phyloP scores from a whole-genome alignment of 1,284 basidiomycete genomes.

The Taiwanofungus camphoratus region DNA sequence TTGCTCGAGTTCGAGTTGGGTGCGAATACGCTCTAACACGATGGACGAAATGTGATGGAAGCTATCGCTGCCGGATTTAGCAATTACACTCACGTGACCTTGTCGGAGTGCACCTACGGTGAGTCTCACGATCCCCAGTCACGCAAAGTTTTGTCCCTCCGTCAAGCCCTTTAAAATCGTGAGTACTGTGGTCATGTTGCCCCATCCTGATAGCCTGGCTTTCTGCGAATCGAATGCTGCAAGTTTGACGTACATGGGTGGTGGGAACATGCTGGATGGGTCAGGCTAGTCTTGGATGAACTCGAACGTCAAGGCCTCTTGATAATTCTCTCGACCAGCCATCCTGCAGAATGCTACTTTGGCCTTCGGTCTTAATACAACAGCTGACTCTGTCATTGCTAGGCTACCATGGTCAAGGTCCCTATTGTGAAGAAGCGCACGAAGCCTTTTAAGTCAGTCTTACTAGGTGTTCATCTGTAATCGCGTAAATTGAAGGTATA shows the following conservation, averaged over 20 bases:
- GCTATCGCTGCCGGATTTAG: too few relatives aligned
- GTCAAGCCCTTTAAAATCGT: conserved; percentile 33
- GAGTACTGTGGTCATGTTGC: conserved; percentile 26
- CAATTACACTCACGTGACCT: too few relatives aligned
- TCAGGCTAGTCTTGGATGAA: conserved; percentile 19
- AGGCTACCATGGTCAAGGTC: conserved; percentile 79
- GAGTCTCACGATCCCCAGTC: not conserved
- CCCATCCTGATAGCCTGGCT: conserved; percentile 11
- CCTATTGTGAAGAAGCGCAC: conserved; percentile 97
- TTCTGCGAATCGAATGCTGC: conserved; percentile 18
- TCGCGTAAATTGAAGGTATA: conserved; percentile 17
- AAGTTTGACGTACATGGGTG: conserved; percentile 8
- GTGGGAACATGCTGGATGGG: conserved; percentile 22
- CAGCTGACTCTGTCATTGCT: conserved; percentile 10
- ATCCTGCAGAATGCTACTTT: conserved; percentile 1
- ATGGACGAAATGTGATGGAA: too few relatives aligned
- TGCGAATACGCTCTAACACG: too few relatives aligned
- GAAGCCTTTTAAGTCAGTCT: conserved; percentile 84
- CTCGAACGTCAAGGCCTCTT: too few relatives aligned
- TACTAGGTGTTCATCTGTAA: not conserved
- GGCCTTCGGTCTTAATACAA: conserved; percentile 1
- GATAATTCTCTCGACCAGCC: conserved; percentile 2
- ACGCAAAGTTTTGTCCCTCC: conserved; percentile 18
- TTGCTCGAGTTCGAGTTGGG: too few relatives aligned
- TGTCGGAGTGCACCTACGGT: too few relatives aligned